These are phyloP conservation scores for Nakazawaea populi DNA, from an alignment of 805 yeast genomes.

Conservation along the genomic window DNA sequence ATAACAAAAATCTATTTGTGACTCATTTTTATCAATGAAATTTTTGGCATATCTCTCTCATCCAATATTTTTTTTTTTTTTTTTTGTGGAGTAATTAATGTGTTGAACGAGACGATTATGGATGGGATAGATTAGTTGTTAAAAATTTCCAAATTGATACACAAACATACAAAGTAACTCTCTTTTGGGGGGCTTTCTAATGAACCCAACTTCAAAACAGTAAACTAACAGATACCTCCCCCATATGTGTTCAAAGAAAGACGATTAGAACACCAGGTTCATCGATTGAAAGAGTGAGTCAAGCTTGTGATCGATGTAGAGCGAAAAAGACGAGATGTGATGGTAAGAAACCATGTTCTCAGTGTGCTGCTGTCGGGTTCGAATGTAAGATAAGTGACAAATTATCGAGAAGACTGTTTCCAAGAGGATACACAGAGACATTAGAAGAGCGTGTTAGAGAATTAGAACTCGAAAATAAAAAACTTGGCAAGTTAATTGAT, in stretches of 20 bases:
- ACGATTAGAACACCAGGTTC: conserved; percentile 67
- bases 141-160: too few species aligned
- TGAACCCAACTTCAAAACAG: too few species aligned
- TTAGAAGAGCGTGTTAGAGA: conserved; percentile 85
- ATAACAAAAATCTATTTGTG: too few species aligned
- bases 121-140: too few species aligned
- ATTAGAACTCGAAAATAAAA: conserved; percentile 73
- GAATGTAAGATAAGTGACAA: conserved; percentile 87
- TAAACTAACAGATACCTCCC: neutral
- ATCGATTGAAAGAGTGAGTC: conserved; percentile 67
- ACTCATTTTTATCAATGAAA: neutral
- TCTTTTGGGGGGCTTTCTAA: too few species aligned
- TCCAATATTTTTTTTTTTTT: too few species aligned
- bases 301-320: conserved; percentile 88
- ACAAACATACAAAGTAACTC: too few species aligned
- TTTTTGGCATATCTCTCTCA: too few species aligned
- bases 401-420: conserved; percentile 79
- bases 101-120: too few species aligned
- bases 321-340: conserved; percentile 77
- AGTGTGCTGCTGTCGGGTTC: conserved; percentile 78
- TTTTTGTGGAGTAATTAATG: too few species aligned
- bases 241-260: conserved; percentile 24
- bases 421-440: conserved; percentile 88
- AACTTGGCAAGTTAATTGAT: conserved; percentile 57
- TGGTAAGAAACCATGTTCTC: conserved; percentile 72